Evolutionary conservation across 179 eudicot species (phyloP).

Genomic region (Corrigiola litoralis): DNA sequence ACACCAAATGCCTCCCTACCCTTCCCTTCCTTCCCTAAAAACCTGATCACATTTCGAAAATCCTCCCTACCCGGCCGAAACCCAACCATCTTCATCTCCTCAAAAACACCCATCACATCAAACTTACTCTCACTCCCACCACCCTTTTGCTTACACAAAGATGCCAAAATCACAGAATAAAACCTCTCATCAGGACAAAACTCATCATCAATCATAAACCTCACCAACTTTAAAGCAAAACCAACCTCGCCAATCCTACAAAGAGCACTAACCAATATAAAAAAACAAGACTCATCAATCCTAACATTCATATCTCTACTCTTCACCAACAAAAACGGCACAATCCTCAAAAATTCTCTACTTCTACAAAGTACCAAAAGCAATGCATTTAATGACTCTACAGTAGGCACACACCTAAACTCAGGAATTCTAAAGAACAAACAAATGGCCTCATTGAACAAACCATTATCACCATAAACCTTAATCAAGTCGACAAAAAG

Average conservation of each 20-base stretch:
- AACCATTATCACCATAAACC: constrained; percentile 34
- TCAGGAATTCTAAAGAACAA: constrained; percentile 49
- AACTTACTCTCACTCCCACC: constrained; percentile 18
- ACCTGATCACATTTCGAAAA: constrained; percentile 47
- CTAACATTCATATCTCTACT: constrained; percentile 43
- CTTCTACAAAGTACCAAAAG: constrained; percentile 41
- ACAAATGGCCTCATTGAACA: constrained; percentile 42
- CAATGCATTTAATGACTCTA: constrained; percentile 42
- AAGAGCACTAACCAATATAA: constrained; percentile 44
- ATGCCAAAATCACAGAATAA: constrained; percentile 38
- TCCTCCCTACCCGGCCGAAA: constrained; percentile 38
- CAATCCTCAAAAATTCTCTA: constrained; percentile 31
- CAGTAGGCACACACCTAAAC: constrained; percentile 56
- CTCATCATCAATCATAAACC: constrained; percentile 41
- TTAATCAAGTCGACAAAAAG: constrained; percentile 50
- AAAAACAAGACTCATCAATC: constrained; percentile 44
- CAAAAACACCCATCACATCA: constrained; percentile 35
- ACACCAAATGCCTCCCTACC: constrained; percentile 41
- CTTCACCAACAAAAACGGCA: constrained; percentile 43
- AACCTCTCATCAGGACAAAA: constrained; percentile 29
- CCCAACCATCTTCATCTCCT: constrained; percentile 36
- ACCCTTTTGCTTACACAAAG: constrained; percentile 33
- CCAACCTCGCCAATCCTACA: constrained; percentile 43
- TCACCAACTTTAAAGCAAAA: constrained; percentile 42
- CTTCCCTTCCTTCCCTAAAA: constrained; percentile 39